phyloP scores from a whole-genome alignment of 2,329 filamentous ascomycete species.

The Arthrobotrys pseudoclavata region DNA sequence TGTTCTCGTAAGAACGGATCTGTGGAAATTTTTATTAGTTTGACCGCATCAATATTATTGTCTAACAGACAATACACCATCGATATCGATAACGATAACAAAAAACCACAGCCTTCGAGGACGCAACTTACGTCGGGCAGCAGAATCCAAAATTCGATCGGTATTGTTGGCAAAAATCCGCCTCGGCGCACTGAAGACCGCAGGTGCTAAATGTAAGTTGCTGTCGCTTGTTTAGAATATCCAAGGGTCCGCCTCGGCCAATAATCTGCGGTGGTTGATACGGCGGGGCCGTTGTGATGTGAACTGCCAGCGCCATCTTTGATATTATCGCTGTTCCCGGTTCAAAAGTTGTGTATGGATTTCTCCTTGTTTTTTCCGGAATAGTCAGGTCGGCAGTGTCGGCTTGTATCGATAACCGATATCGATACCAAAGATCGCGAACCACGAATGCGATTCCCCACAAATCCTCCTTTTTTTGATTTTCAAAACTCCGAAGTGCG shows the following conservation, averaged over 20 bases:
- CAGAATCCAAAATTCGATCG: constrained; percentile 55
- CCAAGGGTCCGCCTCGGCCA: constrained; percentile 31
- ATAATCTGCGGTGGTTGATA: constrained; percentile 26
- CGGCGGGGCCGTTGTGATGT: constrained; percentile 38
- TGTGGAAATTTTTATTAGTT: constrained; percentile 15
- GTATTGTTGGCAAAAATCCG: constrained; percentile 51
- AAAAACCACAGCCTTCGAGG: not conserved
- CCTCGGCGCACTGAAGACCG: constrained; percentile 38
- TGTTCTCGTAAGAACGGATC: constrained; percentile 48
- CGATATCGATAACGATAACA: constrained; percentile 1
- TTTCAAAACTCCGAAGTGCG: not conserved
- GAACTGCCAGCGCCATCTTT: constrained; percentile 38
- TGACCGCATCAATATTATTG: not conserved
- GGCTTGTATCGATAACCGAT: constrained; percentile 9
- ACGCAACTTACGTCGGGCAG: constrained; percentile 47
- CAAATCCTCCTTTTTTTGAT: not conserved
- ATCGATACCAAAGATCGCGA: constrained; percentile 18
- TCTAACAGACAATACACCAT: not conserved
- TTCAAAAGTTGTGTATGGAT: not conserved
- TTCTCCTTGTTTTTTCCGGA: constrained; percentile 19
- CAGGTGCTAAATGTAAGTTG: constrained; percentile 48
- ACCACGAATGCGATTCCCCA: not conserved
- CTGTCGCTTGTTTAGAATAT: constrained; percentile 48
- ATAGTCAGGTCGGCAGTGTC: constrained; percentile 24
- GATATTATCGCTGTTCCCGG: not conserved